These are phyloP conservation scores for Tolypocladium ovalisporum DNA, from an alignment of 2,329 filamentous ascomycete species.

Conservation along the genomic window DNA sequence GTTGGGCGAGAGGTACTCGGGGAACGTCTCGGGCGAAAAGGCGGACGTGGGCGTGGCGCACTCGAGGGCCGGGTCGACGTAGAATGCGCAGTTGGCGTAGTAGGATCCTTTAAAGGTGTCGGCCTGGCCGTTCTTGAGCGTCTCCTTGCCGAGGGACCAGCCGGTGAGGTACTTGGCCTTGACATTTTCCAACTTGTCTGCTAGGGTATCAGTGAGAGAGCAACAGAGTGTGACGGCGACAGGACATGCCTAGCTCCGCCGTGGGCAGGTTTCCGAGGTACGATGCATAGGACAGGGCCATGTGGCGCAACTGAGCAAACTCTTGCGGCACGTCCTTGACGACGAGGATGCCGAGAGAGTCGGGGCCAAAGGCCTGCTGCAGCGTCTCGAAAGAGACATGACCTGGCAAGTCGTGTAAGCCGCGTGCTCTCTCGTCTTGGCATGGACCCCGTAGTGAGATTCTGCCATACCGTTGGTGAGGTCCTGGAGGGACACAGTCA, in stretches of 20 bases:
- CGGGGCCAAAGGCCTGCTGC: slow-evolving; percentile 76
- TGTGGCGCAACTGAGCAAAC: slow-evolving; percentile 61
- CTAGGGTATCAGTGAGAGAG: not conserved
- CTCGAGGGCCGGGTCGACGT: slow-evolving; percentile 51
- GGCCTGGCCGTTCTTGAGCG: slow-evolving; percentile 63
- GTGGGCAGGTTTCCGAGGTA: slow-evolving; percentile 75
- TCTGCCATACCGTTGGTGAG: slow-evolving; percentile 40
- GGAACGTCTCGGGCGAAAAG: slow-evolving; percentile 53
- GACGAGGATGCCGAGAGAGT: slow-evolving; percentile 85
- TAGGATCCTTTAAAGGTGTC: slow-evolving; percentile 76
- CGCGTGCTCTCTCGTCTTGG: not conserved
- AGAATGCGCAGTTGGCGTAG: slow-evolving; percentile 76
- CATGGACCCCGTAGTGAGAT: not conserved
- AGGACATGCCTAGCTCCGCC: slow-evolving; percentile 53
- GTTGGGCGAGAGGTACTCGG: slow-evolving; percentile 84
- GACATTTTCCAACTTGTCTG: slow-evolving; percentile 47
- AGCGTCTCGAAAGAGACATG: slow-evolving; percentile 58
- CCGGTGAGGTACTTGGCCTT: slow-evolving; percentile 56
- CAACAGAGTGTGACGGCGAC: not conserved
- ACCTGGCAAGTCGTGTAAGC: slow-evolving; percentile 28
- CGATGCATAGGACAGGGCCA: slow-evolving; percentile 74
- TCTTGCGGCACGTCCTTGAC: slow-evolving; percentile 70
- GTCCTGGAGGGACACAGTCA: slow-evolving; percentile 51
- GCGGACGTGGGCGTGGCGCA: slow-evolving; percentile 48
- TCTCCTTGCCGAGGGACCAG: slow-evolving; percentile 77